Evolutionary conservation across 2,329 filamentous ascomycete genomes (phyloP).

Genomic region (Alternaria incomplexa): DNA sequence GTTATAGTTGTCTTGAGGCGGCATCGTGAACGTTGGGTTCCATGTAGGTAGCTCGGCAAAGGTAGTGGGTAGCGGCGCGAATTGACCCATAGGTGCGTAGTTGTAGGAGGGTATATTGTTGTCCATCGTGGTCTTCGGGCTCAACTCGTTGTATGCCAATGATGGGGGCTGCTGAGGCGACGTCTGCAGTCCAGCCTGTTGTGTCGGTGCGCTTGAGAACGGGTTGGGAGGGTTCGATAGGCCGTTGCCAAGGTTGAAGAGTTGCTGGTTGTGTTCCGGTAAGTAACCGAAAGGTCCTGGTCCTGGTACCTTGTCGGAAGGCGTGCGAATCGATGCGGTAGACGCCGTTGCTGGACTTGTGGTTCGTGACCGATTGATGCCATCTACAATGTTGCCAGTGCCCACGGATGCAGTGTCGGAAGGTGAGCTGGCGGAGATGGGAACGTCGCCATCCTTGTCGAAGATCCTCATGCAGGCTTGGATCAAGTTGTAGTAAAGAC

Average conservation of each 20-base stretch:
- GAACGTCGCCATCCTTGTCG: constrained; percentile 63
- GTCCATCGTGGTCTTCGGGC: constrained; percentile 39
- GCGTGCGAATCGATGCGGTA: constrained; percentile 47
- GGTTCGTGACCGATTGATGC: constrained; percentile 52
- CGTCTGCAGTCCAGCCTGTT: constrained; percentile 29
- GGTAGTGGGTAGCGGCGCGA: constrained; percentile 43
- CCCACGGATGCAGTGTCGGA: constrained; percentile 54
- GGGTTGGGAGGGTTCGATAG: constrained; percentile 22
- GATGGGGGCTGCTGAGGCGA: constrained; percentile 33
- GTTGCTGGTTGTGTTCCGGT: constrained; percentile 38
- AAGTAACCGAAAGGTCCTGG: constrained; percentile 49
- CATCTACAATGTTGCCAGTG: constrained; percentile 49
- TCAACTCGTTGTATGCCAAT: constrained; percentile 36
- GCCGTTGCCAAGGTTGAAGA: constrained; percentile 35
- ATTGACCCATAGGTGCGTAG: constrained; percentile 38
- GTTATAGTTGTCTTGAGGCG: constrained; percentile 36
- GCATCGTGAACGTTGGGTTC: constrained; percentile 46
- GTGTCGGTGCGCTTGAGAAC: constrained; percentile 29
- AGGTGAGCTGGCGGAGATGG: constrained; percentile 55
- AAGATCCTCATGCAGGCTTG: constrained; percentile 88
- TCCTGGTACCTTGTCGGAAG: constrained; percentile 38
- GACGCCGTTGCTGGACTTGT: constrained; percentile 53
- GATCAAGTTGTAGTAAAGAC: constrained; percentile 86
- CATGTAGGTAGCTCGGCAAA: constrained; percentile 47
- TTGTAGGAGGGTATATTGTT: constrained; percentile 36